Evolutionary conservation across 2,329 filamentous ascomycete genomes (phyloP).

Genomic region (Aureobasidium zeae): DNA sequence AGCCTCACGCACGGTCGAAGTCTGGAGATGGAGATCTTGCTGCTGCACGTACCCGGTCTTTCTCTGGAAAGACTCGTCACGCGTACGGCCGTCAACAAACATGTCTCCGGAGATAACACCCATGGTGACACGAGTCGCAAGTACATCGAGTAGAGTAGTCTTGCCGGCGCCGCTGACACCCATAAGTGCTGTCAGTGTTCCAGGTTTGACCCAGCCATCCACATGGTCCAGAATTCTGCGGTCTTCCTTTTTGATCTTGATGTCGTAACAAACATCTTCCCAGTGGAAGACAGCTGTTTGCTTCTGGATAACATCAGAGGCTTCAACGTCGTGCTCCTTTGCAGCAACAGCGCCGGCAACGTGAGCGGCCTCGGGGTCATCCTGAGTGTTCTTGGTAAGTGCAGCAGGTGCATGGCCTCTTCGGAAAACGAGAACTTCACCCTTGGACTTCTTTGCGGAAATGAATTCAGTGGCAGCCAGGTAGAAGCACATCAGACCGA

Average conservation of each 20-base stretch:
- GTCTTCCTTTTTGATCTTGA: constrained; percentile 68
- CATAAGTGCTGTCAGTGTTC: constrained; percentile 83
- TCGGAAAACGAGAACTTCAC: constrained; percentile 43
- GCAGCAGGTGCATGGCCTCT: constrained; percentile 40
- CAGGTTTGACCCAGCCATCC: constrained; percentile 89
- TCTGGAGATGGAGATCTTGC: constrained; percentile 79
- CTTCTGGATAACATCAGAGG: constrained; percentile 32
- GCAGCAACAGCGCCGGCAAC: constrained; percentile 37
- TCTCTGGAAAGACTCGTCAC: constrained; percentile 77
- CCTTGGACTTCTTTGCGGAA: constrained; percentile 42
- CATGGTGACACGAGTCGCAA: constrained; percentile 80
- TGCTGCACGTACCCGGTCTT: constrained; percentile 91
- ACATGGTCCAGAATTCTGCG: constrained; percentile 75
- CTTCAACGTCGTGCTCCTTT: constrained; percentile 21
- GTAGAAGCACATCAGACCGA: constrained; percentile 36
- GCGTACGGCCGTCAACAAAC: constrained; percentile 65
- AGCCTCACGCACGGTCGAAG: constrained; percentile 79
- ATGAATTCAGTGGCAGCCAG: constrained; percentile 39
- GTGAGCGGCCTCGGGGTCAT: constrained; percentile 28
- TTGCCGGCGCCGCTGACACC: constrained; percentile 90
- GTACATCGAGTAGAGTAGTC: constrained; percentile 77
- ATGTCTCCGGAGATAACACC: constrained; percentile 82
- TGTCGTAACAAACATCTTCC: constrained; percentile 69
- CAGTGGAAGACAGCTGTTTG: constrained; percentile 68
- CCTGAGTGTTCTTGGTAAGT: constrained; percentile 39